Percentiles rank a stretch among this genome's conserved stretches.
Conservation (phyloP, 208 protist genomes). For the Borovskyia barvae region DNA sequence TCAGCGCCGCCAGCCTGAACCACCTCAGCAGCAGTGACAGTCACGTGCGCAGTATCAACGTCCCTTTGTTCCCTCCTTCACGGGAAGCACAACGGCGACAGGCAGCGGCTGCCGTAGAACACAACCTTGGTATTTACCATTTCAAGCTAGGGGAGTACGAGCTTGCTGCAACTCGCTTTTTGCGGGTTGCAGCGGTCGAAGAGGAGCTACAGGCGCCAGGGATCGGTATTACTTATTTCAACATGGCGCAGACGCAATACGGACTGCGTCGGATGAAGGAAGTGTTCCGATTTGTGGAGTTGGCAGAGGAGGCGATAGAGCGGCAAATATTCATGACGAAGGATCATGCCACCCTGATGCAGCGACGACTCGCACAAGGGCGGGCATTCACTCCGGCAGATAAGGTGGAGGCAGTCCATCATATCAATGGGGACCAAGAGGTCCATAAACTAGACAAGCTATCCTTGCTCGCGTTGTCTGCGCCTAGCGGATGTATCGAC, state of each 20-base stretch:
- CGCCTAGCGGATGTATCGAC: too few species aligned
- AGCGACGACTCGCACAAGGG: constrained; percentile 11
- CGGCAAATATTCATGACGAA: constrained; percentile 35
- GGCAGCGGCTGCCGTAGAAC: constrained; percentile 45
- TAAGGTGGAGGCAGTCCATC: not conserved
- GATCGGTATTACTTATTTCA: constrained; percentile 82
- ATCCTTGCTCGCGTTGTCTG: too few species aligned
- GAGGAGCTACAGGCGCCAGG: constrained; percentile 46
- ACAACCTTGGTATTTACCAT: constrained; percentile 87
- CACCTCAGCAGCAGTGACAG: constrained; percentile 3
- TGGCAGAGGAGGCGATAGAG: constrained; percentile 63
- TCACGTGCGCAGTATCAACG: constrained; percentile 25
- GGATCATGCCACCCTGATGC: constrained; percentile 22
- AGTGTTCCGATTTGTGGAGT: constrained; percentile 32
- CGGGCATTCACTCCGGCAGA: constrained; percentile 4
- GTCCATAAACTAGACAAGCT: too few species aligned
- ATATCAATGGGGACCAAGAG: too few species aligned
- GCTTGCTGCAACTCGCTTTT: constrained; percentile 46
- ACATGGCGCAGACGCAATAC: constrained; percentile 67
- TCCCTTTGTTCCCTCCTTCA: constrained; percentile 56
- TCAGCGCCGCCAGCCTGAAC: not conserved
- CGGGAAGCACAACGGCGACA: constrained; percentile 39
- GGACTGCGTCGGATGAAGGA: constrained; percentile 26
- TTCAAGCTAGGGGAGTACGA: constrained; percentile 76
- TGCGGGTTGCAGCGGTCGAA: constrained; percentile 49